Evolutionary conservation across 1,284 basidiomycete genomes (phyloP), one percentile per base, ranked within the genome.

Genomic region (Apiotrichum siamense): DNA sequence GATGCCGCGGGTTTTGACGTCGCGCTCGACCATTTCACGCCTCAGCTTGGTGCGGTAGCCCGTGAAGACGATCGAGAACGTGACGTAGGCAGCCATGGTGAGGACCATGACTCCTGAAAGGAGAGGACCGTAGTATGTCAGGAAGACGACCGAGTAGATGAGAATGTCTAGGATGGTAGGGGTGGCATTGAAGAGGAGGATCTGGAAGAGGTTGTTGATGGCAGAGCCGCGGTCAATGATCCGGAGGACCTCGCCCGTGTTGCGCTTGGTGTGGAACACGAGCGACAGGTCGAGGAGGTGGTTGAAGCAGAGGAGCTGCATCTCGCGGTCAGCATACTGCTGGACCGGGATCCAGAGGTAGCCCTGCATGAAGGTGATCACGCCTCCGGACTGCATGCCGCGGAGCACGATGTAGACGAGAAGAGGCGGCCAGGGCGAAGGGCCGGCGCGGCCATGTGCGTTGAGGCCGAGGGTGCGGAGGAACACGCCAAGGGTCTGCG

Each of bases 221-320:
- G 96, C 94, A 70, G 94, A 97, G 24, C 94, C 96, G n/a, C 93
- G 80, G 72, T 98, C 94, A 65, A 98, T 97, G 18, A 94, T 94
- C 35, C 92, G 78, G 3, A 92, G 94, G 23, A 98, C 78, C 12
- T 94, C 96, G 31, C 94, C 96, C 0, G 94, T 98, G 67, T 97
- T 94, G 24, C 94, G 78, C 12, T 86, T 84, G n/a, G 97, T 81
- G 70, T 98, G 94, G 75, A 97, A 98, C 52, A 83, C 84, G 62
- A 97, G 79, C 61, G 96, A 88, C 50, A 98, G 80, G 61, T 87
- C 80, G 55, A 98, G 80, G 2, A 98, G 76, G 66, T 98, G 94
- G 52, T 88, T 85, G 65, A 98, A 98, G 0, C 92, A 96, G 59
- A 90, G 84, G 31, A 86, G 77, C 10, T 93, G 91, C 52, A 98